Evolutionary conservation across 2,329 filamentous ascomycete species (phyloP), one percentile per base, ranked within the genome.

Genomic region (Apiospora malaysiana): DNA sequence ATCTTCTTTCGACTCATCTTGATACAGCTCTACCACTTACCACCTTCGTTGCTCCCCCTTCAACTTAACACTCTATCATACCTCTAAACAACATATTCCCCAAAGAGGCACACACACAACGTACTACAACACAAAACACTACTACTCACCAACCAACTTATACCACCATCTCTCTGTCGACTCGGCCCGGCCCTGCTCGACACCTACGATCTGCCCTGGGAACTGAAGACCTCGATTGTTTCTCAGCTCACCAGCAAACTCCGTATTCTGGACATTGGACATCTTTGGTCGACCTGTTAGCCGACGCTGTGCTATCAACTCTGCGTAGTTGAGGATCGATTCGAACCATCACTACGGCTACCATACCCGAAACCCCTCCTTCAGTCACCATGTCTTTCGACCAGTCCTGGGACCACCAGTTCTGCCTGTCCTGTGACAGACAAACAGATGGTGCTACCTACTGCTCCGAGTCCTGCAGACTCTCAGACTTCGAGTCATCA

Each of bases 341-440:
- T 40, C 32, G 27, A 63, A 40, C 56, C 32, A 45, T 45, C 42
- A 45, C 42, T 59, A 63, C 56, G 32, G 40, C 32, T 32, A 63
- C 32, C 18, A 12, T 18, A 40, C 32, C 40, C 56, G 56, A 56
- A 56, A 40, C 56, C 56, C 56, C 56, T 63, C 56, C 56, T 40
- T 40, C 56, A 40, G 27, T 23, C 79, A 83, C 79, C 75, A 89
- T 89, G 86, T 85, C 87, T 80, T 83, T 85, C 79, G 87, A 89
- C 76, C 82, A 85, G 49, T 77, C 78, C 79, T 97, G 95, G 94
- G 93, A 93, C 77, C 93, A 93, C 82, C 92, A 97, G 83, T 97
- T 94, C 89, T 98, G 95, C 87, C 90, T 98, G 77, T 91, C 93
- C 85, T 98, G 95, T 86, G 95, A 98, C 85, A 92, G 92, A 84